A percentile compares a stretch with the other conserved stretches of the same genome.
Conservation (phyloP, 2,329 filamentous ascomycete species). For the Pseudopithomyces maydicus region DNA sequence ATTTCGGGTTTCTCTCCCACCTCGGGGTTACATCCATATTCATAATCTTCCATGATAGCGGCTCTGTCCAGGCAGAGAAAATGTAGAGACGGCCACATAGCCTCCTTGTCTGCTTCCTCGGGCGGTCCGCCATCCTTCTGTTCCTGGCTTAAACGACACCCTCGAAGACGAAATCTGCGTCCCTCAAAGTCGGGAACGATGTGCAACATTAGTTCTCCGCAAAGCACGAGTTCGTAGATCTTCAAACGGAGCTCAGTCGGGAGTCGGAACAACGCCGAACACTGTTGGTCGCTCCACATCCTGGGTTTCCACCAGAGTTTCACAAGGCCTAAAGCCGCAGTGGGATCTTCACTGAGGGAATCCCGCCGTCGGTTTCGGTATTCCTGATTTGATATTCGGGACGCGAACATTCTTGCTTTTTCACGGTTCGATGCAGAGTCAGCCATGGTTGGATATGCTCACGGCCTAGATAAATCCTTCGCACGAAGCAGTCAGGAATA, state of each 20-base stretch:
- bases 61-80: neutral
- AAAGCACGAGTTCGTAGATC: neutral
- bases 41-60: neutral
- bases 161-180: neutral
- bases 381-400: neutral
- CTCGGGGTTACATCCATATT: too few species aligned
- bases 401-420: neutral
- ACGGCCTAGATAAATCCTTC: too few species aligned
- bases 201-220: neutral
- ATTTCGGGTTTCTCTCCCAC: neutral
- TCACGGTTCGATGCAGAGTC: neutral
- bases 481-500: too few species aligned
- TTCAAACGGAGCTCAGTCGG: neutral
- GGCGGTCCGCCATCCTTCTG: neutral
- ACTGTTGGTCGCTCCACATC: neutral
- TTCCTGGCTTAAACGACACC: too few species aligned
- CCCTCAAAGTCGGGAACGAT: neutral
- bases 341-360: neutral
- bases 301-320: neutral
- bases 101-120: neutral
- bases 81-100: neutral
- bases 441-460: too few species aligned
- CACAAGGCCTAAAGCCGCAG: neutral
- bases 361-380: neutral
- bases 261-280: neutral